Evolutionary conservation across 371 early-diverging fungal genomes (phyloP).

Genomic region (Apophysomyces sp.): DNA sequence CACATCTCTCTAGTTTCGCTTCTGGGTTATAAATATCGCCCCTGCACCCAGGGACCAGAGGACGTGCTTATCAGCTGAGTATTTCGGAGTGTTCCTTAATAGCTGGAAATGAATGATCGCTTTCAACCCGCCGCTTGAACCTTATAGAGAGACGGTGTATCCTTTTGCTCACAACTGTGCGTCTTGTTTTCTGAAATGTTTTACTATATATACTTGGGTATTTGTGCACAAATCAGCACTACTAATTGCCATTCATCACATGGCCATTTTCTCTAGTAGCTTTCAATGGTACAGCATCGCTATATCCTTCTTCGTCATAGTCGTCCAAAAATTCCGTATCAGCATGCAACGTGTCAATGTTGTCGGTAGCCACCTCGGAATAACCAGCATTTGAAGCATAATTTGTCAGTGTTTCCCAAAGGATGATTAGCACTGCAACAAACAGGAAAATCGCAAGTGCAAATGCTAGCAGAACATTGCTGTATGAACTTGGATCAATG

Average conservation of each 20-base stretch:
- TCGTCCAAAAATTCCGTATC: neutral
- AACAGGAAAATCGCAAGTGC: conserved; percentile 59
- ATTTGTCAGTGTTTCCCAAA: conserved; percentile 41
- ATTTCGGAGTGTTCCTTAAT: too few species aligned
- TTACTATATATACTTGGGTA: too few species aligned
- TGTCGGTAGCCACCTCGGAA: neutral
- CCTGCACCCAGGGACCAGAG: too few species aligned
- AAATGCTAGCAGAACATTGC: conserved; percentile 57
- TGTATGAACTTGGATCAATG: conserved; percentile 59
- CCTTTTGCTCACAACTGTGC: too few species aligned
- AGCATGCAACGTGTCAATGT: neutral
- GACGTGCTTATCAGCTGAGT: too few species aligned
- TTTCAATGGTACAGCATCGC: neutral
- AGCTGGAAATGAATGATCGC: too few species aligned
- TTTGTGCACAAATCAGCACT: neutral
- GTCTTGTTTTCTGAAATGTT: too few species aligned
- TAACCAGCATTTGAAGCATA: conserved; percentile 13
- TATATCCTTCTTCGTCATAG: neutral
- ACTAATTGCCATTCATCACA: neutral
- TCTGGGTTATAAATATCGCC: too few species aligned
- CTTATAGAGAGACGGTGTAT: too few species aligned
- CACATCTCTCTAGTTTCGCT: too few species aligned
- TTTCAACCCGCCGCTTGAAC: too few species aligned
- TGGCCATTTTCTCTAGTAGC: neutral
- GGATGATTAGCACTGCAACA: conserved; percentile 44